A percentile compares a stretch with the other conserved stretches of the same genome.
Evolutionary conservation across 2,329 filamentous ascomycete species (phyloP).

Genomic region (Phialemoniopsis sp.): DNA sequence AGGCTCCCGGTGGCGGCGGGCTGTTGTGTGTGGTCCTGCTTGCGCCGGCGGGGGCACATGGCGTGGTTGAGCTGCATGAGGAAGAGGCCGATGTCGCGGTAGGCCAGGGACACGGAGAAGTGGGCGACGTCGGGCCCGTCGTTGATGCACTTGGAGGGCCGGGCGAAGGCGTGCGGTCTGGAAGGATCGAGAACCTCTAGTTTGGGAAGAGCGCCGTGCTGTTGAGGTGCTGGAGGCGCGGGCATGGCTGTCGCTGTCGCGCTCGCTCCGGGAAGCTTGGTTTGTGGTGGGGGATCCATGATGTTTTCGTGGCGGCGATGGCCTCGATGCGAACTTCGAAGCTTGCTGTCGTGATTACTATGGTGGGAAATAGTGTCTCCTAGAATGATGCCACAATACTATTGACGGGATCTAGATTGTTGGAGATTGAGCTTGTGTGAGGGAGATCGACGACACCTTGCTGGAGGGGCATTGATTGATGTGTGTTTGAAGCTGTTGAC

Average conservation of each 20-base stretch:
- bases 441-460: no score
- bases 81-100: conserved; percentile 83
- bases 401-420: no score
- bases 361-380: no score
- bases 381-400: no score
- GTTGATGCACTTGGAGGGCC: conserved; percentile 78
- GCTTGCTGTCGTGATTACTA: no score
- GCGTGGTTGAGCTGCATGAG: conserved; percentile 86
- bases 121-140: conserved; percentile 75
- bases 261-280: no score
- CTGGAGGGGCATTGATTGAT: no score
- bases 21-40: conserved; percentile 9
- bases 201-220: conserved; percentile 18
- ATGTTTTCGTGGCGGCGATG: no score
- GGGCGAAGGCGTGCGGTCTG: conserved; percentile 53
- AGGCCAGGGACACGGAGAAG: conserved; percentile 79
- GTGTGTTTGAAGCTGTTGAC: no score
- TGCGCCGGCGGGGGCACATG: conserved; percentile 65
- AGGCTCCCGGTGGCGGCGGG: not conserved
- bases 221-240: conserved; percentile 1
- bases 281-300: no score
- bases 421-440: no score
- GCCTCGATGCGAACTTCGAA: no score
- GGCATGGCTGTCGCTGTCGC: not conserved
- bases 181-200: conserved; percentile 45